A percentile compares a stretch with the other conserved stretches of the same genome.
phyloP scores from a whole-genome alignment of 108 stramenopile species.

The Skeletonema menzelii region DNA sequence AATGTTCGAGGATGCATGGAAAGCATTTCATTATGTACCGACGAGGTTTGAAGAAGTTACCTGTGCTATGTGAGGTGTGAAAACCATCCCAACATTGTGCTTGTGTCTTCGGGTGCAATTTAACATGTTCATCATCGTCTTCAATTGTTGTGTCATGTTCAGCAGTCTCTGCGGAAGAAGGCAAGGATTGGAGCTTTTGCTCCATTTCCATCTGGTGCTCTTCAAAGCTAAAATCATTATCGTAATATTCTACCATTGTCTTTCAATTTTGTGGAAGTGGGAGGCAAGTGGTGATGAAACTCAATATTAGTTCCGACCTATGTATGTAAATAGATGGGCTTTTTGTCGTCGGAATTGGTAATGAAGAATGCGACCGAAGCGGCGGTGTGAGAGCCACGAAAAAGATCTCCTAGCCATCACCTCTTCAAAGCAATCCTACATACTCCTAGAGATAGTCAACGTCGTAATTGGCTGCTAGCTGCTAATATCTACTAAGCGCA shows the following conservation, averaged over 20 bases:
- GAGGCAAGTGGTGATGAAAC: too few species aligned
- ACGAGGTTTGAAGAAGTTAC: slow-evolving; percentile 35
- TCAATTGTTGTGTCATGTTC: not conserved
- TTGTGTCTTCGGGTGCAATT: slow-evolving; percentile 19
- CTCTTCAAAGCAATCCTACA: too few species aligned
- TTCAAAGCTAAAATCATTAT: slow-evolving; percentile 14
- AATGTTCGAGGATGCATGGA: slow-evolving; percentile 25
- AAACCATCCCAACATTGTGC: slow-evolving; percentile 32
- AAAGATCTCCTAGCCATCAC: too few species aligned
- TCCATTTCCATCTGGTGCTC: not conserved
- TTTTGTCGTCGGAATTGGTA: too few species aligned
- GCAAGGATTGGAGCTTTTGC: slow-evolving; percentile 1
- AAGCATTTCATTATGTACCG: slow-evolving; percentile 34
- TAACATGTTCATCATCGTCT: not conserved
- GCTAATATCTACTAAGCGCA: not conserved
- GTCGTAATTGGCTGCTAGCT: not conserved
- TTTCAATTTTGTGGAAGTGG: too few species aligned
- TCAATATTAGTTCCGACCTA: too few species aligned
- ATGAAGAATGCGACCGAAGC: too few species aligned
- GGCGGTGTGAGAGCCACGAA: too few species aligned
- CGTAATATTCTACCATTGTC: slow-evolving; percentile 3
- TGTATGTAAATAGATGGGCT: too few species aligned
- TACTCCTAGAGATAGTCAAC: too few species aligned
- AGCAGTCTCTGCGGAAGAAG: not conserved
- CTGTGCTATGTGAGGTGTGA: slow-evolving; percentile 23